Conservation (phyloP, 2,329 filamentous ascomycete genomes). For the Alternaria brassicicola region DNA sequence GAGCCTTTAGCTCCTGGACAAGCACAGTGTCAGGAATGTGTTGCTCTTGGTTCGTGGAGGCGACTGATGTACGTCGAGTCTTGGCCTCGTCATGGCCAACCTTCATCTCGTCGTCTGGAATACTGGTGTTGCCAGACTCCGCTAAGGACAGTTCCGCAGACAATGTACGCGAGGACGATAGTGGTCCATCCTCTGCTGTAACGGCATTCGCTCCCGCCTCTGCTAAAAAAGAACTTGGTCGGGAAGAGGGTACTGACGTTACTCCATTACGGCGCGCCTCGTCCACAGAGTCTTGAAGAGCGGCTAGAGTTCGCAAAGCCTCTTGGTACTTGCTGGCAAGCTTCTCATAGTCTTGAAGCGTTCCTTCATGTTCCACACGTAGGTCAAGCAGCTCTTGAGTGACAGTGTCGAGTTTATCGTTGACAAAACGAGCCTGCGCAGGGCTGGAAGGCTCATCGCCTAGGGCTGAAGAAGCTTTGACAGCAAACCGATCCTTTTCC, state of each 20-base stretch:
- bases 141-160: constrained; percentile 92
- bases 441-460: constrained; percentile 66
- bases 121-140: constrained; percentile 62
- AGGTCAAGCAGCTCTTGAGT: constrained; percentile 91
- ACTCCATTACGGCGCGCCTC: constrained; percentile 70
- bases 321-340: constrained; percentile 91
- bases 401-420: constrained; percentile 89
- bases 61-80: constrained; percentile 38
- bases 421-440: constrained; percentile 82
- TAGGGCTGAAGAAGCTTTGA: constrained; percentile 22
- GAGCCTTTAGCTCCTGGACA: constrained; percentile 69
- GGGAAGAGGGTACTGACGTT: constrained; percentile 59
- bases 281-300: constrained; percentile 84
- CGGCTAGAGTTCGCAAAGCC: constrained; percentile 78
- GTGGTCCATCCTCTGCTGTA: constrained; percentile 68
- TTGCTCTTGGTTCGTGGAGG: constrained; percentile 25
- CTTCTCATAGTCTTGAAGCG: constrained; percentile 78
- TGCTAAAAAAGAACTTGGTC: constrained; percentile 84
- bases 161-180: constrained; percentile 85
- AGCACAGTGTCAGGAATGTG: constrained; percentile 21
- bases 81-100: constrained; percentile 67
- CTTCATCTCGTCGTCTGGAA: constrained; percentile 51
- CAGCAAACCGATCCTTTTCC: constrained; percentile 15
- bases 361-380: constrained; percentile 86
- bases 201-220: constrained; percentile 73